Conservation (phyloP, 2,329 filamentous ascomycete species). For the Pyrenochaeta sp. region DNA sequence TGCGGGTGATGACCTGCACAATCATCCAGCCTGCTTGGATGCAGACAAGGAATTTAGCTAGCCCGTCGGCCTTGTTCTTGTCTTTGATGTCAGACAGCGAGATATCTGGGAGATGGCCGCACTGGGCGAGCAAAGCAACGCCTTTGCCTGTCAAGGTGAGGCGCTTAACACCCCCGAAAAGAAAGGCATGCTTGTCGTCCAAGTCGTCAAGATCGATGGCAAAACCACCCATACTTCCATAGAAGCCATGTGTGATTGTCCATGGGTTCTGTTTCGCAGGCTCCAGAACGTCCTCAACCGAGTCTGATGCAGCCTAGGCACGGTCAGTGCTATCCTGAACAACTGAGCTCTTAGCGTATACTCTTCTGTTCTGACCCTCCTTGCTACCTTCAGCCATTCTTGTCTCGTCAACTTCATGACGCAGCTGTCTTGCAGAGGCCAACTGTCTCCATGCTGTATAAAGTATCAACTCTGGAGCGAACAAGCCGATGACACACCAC, state of each 20-base stretch:
- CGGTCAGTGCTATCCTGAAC: neutral
- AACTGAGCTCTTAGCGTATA: neutral
- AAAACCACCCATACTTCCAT: constrained; percentile 26
- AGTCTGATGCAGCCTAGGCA: neutral
- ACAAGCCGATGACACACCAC: constrained; percentile 21
- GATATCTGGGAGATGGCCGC: constrained; percentile 1
- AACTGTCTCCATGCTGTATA: constrained; percentile 20
- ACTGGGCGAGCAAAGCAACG: constrained; percentile 3
- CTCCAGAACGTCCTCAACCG: neutral
- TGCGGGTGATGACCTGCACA: constrained; percentile 7
- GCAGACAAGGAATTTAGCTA: constrained; percentile 11
- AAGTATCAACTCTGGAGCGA: constrained; percentile 27
- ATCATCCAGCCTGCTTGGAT: constrained; percentile 17
- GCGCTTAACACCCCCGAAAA: neutral
- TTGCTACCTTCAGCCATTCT: no score
- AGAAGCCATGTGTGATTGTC: constrained; percentile 21
- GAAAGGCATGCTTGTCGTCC: neutral
- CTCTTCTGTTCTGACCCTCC: no score
- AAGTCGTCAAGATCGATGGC: constrained; percentile 17
- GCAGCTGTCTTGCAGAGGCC: constrained; percentile 13
- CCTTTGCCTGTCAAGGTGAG: neutral
- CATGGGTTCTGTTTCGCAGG: constrained; percentile 7
- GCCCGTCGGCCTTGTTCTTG: constrained; percentile 16
- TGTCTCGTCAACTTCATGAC: constrained; percentile 7
- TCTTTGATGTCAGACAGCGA: constrained; percentile 11